These are phyloP conservation scores for Fraxinus floribunda DNA, from an alignment of 305 asterid species.

Conservation along the genomic window DNA sequence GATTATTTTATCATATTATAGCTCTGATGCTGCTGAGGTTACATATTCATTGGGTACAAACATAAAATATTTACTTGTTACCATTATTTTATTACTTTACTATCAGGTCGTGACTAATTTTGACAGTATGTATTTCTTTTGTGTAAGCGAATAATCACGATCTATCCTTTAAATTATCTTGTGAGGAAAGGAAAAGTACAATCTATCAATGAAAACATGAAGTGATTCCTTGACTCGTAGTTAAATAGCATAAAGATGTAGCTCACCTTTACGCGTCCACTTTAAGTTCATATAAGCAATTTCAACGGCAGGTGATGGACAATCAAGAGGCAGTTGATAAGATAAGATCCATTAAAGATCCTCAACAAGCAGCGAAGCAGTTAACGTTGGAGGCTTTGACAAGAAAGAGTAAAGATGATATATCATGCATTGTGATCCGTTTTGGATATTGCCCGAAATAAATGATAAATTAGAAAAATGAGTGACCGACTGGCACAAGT, in stretches of 20 bases:
- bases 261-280: background rate
- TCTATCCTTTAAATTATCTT: background rate
- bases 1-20: background rate
- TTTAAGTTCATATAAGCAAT: background rate
- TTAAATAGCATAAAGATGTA: background rate
- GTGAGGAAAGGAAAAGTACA: background rate
- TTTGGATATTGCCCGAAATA: slow-evolving; percentile 45
- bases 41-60: background rate
- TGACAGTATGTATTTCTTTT: background rate
- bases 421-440: slow-evolving; percentile 78
- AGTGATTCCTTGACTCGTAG: background rate
- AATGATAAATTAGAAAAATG: background rate
- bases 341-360: slow-evolving; percentile 59
- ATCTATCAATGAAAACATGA: background rate
- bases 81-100: background rate
- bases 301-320: slow-evolving; percentile 56
- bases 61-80: background rate
- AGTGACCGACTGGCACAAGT: background rate
- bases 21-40: background rate
- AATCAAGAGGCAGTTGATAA: slow-evolving; percentile 78
- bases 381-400: slow-evolving; percentile 65
- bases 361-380: slow-evolving; percentile 78
- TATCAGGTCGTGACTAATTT: background rate
- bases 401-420: slow-evolving; percentile 85
- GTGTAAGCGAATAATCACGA: background rate